A percentile compares a stretch with the other conserved stretches of the same genome.
phyloP scores from a whole-genome alignment of 2,329 filamentous ascomycete genomes.

The Triangularia setosa region DNA sequence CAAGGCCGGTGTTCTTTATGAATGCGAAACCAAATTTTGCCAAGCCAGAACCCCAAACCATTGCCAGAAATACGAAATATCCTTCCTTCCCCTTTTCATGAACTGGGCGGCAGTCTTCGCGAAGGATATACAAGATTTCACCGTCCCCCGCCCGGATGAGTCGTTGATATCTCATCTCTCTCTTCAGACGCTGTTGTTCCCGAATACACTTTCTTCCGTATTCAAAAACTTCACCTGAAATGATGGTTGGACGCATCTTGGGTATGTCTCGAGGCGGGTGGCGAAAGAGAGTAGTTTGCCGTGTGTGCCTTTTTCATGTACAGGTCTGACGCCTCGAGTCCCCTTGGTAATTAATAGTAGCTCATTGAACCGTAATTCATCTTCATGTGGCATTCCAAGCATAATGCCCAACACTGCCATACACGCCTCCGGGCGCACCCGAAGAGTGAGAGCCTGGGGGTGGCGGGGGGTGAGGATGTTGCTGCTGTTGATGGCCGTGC shows the following conservation, averaged over 20 bases:
- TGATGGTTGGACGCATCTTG: background rate
- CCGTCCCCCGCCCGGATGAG: background rate
- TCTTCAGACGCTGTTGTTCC: background rate
- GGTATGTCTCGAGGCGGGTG: background rate
- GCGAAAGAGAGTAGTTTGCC: background rate
- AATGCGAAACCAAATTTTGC: slow-evolving; percentile 8
- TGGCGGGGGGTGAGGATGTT: slow-evolving; percentile 23
- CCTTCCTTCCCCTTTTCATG: background rate
- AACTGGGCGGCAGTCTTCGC: background rate
- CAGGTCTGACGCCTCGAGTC: background rate
- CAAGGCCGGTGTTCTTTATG: background rate
- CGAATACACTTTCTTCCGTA: background rate
- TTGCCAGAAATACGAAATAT: background rate
- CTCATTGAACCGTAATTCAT: background rate
- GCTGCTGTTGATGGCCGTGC: slow-evolving; percentile 27
- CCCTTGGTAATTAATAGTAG: background rate
- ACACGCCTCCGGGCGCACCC: slow-evolving; percentile 22
- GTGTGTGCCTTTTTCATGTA: background rate
- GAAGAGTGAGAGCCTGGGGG: background rate
- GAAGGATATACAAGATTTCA: background rate
- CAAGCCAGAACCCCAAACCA: slow-evolving; percentile 9
- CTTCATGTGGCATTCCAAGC: slow-evolving; percentile 52
- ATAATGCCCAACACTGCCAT: slow-evolving; percentile 50
- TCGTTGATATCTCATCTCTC: background rate
- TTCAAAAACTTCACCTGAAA: background rate